A percentile compares a stretch with the other conserved stretches of the same genome.
Evolutionary conservation across 495 filamentous ascomycete genomes (phyloP).

Genomic region (Lophiostoma macrostomum): DNA sequence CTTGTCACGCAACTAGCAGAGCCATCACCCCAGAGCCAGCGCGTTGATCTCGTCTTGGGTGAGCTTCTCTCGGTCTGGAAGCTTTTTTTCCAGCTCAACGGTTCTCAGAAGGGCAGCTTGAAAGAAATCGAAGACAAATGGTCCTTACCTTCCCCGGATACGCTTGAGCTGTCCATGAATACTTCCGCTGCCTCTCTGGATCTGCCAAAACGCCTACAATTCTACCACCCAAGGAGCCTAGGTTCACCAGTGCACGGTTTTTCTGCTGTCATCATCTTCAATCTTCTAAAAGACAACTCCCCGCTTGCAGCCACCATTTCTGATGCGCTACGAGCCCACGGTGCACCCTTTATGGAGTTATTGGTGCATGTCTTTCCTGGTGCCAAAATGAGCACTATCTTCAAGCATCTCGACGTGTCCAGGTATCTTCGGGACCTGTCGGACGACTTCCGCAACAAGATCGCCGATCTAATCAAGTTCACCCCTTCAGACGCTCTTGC

Average conservation of each 20-base stretch:
- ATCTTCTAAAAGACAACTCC: slow-evolving; percentile 5
- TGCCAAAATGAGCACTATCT: neutral
- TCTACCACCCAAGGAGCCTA: slow-evolving; percentile 6
- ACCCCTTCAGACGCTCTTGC: slow-evolving; percentile 7
- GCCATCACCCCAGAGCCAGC: neutral
- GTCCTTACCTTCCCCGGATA: neutral
- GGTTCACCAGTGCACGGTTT: neutral
- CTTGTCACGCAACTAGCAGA: neutral
- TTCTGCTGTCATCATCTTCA: slow-evolving; percentile 17
- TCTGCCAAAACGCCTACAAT: slow-evolving; percentile 1
- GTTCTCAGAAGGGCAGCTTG: neutral
- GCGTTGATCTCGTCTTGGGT: slow-evolving; percentile 2
- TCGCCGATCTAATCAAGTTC: slow-evolving; percentile 31
- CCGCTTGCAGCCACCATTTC: neutral
- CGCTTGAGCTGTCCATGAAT: neutral
- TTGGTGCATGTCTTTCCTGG: slow-evolving; percentile 2
- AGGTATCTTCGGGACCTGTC: neutral
- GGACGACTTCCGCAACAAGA: slow-evolving; percentile 22
- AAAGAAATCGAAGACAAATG: neutral
- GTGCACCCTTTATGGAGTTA: slow-evolving; percentile 9
- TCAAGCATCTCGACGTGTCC: neutral
- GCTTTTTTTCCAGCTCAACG: slow-evolving; percentile 22
- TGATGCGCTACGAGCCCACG: slow-evolving; percentile 1
- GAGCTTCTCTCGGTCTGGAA: slow-evolving; percentile 28
- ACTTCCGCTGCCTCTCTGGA: neutral